Evolutionary conservation across 306 rosid genomes (phyloP).

Genomic region (Vigna trinervia): DNA sequence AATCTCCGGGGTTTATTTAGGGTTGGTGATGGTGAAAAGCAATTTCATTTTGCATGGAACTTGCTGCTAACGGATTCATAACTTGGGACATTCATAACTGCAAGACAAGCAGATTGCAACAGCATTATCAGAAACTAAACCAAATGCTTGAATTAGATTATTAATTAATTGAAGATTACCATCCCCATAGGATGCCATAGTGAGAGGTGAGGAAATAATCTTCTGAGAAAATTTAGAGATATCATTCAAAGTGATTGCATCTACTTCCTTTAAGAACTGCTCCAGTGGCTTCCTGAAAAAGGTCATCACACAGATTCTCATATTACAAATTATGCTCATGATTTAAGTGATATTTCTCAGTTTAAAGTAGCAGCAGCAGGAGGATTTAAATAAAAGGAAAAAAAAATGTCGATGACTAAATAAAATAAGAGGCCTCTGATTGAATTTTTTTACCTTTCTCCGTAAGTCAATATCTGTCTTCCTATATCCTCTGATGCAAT

Average conservation of each 20-base stretch:
- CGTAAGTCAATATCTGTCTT: constrained; percentile 80
- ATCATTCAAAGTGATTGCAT: constrained; percentile 68
- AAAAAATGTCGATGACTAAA: background rate
- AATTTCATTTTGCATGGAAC: constrained; percentile 65
- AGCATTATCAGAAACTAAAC: constrained; percentile 13
- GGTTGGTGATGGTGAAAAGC: constrained; percentile 23
- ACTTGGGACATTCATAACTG: constrained; percentile 75
- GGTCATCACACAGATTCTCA: background rate
- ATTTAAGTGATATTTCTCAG: background rate
- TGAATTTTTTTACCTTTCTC: constrained; percentile 64
- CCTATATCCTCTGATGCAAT: constrained; percentile 86
- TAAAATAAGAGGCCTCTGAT: background rate
- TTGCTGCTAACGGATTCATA: constrained; percentile 67
- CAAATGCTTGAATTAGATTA: background rate
- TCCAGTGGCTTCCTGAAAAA: constrained; percentile 76
- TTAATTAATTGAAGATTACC: constrained; percentile 50
- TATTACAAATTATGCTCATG: background rate
- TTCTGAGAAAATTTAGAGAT: constrained; percentile 59
- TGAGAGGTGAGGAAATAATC: constrained; percentile 80
- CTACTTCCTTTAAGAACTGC: constrained; percentile 69
- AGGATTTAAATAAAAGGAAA: background rate
- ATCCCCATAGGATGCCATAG: constrained; percentile 83
- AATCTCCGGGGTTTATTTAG: constrained; percentile 30
- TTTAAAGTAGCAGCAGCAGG: background rate
- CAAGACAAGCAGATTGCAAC: constrained; percentile 31